These are phyloP conservation scores for Alisma plantagoaquatica DNA, from an alignment of 106 monocot species.

Conservation along the genomic window DNA sequence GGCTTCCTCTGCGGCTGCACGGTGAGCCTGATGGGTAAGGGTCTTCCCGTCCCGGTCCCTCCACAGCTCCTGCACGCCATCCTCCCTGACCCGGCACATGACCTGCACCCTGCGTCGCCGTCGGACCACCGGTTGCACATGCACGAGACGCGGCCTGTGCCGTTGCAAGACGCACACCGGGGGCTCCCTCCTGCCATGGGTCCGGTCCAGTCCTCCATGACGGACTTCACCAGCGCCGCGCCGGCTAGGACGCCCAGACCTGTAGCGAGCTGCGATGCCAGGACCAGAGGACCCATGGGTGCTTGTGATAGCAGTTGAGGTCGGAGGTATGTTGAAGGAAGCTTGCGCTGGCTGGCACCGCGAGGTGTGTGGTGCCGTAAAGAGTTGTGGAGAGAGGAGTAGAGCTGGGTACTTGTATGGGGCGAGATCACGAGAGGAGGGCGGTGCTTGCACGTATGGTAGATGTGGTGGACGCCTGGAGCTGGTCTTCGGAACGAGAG, in stretches of 20 bases:
- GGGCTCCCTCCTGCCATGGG: conserved; percentile 31
- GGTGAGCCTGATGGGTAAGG: conserved; percentile 39
- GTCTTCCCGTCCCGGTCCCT: conserved; percentile 64
- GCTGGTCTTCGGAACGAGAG: too few relatives aligned
- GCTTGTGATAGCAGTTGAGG: too few relatives aligned
- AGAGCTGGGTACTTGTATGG: too few relatives aligned
- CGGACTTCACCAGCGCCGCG: conserved; percentile 57
- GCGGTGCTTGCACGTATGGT: too few relatives aligned
- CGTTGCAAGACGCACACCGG: conserved; percentile 63
- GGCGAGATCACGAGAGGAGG: too few relatives aligned
- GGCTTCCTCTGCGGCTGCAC: conserved; percentile 19
- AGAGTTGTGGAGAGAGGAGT: too few relatives aligned
- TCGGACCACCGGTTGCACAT: conserved; percentile 87
- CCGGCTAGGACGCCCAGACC: conserved; percentile 69
- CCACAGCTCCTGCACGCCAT: conserved; percentile 79
- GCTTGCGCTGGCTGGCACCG: too few relatives aligned
- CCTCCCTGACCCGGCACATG: conserved; percentile 78
- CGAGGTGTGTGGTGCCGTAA: too few relatives aligned
- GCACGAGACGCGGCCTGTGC: conserved; percentile 65
- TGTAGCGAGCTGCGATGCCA: conserved; percentile 64
- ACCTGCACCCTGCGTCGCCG: conserved; percentile 76
- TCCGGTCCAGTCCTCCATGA: conserved; percentile 21
- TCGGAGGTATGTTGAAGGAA: too few relatives aligned
- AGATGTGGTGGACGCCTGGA: too few relatives aligned
- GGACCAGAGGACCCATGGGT: conserved; percentile 54